phyloP scores from a whole-genome alignment of 768 basidiomycete species.

The Gloeostereum incarnatum region DNA sequence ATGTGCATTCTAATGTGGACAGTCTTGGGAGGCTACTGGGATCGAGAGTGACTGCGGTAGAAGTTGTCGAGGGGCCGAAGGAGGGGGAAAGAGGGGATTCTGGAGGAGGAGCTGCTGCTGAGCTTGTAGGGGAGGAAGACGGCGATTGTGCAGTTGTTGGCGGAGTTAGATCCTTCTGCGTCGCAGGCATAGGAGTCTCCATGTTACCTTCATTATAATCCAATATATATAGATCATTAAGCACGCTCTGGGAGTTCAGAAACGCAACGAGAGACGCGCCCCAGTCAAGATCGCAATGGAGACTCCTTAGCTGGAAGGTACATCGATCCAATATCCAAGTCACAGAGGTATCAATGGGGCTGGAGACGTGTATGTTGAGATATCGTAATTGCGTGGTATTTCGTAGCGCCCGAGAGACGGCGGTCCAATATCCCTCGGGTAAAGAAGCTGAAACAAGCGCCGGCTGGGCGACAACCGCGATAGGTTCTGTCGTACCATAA shows the following conservation, averaged over 20 bases:
- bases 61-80: conserved; percentile 7
- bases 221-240: conserved; percentile 40
- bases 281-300: conserved; percentile 64
- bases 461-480: too few species aligned
- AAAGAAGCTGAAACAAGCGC: conserved; percentile 5
- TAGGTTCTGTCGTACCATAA: neutral
- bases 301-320: conserved; percentile 45
- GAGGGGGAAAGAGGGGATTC: conserved; percentile 9
- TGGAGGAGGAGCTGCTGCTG: conserved; percentile 6
- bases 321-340: conserved; percentile 33
- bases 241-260: conserved; percentile 34
- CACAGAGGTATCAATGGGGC: conserved; percentile 21
- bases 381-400: conserved; percentile 36
- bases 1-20: conserved; percentile 55
- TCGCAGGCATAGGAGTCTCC: neutral
- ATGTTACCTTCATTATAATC: conserved; percentile 27
- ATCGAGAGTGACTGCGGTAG: conserved; percentile 7
- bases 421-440: conserved; percentile 37
- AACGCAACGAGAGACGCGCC: conserved; percentile 44
- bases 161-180: neutral
- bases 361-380: conserved; percentile 39
- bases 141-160: conserved; percentile 13
- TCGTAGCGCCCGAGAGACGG: conserved; percentile 38
- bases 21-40: conserved; percentile 35
- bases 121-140: conserved; percentile 13